phyloP scores from a whole-genome alignment of 1,284 basidiomycete species.

The Gymnopus androsaceus region DNA sequence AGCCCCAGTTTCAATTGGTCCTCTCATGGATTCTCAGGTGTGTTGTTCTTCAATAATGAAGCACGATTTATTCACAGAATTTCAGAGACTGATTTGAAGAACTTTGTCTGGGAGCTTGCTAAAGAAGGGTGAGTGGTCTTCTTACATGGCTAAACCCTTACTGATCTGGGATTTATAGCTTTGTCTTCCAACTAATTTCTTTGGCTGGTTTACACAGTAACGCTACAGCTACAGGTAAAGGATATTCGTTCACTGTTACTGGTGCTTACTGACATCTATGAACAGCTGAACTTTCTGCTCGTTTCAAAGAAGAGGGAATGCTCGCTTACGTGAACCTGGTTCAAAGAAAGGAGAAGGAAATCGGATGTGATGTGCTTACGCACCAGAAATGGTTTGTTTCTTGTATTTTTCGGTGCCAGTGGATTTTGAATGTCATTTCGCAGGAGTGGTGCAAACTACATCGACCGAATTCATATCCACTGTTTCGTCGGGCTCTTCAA shows the following conservation, averaged over 20 bases:
- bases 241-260: slow-evolving; percentile 19
- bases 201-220: slow-evolving; percentile 87
- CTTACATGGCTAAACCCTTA: slow-evolving; percentile 21
- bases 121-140: slow-evolving; percentile 72
- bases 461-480: slow-evolving; percentile 78
- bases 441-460: slow-evolving; percentile 86
- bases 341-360: slow-evolving; percentile 86
- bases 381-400: slow-evolving; percentile 81
- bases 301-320: slow-evolving; percentile 85
- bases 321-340: slow-evolving; percentile 84
- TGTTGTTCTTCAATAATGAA: not conserved
- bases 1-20: slow-evolving; percentile 95
- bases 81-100: slow-evolving; percentile 72
- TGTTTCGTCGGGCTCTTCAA: slow-evolving; percentile 81
- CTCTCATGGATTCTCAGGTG: slow-evolving; percentile 78
- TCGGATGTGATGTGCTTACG: slow-evolving; percentile 90
- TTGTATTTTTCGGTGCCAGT: not conserved
- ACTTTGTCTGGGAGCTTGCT: slow-evolving; percentile 89
- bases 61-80: not conserved
- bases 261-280: not conserved
- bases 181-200: slow-evolving; percentile 84
- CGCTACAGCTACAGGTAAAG: slow-evolving; percentile 76
- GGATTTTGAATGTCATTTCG: slow-evolving; percentile 1
- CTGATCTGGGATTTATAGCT: slow-evolving; percentile 44
- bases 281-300: slow-evolving; percentile 72